Evolutionary conservation across 2,329 filamentous ascomycete genomes (phyloP), one percentile per base, ranked within the genome.

Genomic region (Dactylellina drechsleri): DNA sequence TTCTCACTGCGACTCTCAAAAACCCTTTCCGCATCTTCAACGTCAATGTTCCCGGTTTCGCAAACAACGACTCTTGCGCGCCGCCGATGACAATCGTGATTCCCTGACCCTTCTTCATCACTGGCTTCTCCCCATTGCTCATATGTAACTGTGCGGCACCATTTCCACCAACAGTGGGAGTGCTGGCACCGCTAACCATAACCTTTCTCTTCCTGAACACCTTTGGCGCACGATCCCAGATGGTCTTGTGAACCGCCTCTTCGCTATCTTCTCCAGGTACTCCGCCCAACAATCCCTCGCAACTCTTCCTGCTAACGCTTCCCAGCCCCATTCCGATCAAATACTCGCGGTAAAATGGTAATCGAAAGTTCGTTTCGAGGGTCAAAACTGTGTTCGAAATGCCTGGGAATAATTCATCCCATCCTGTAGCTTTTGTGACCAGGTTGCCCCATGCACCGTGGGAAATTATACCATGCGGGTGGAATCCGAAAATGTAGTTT

Each of bases 401-500:
- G 73, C 93, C 94, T 0, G 95, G 95, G 79, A 97, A 99, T 76
- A 96, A 88, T 66, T 91, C 88, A 0, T 88, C 86, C 82, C 97
- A 98, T 0, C 92, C 92, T 8, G 71, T 76, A 2, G 71, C 52
- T 45, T 76, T 76, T 26, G 71, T 76, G 41, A 76, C 71, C 6
- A 76, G 36, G 26, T 68, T 76, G 1, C 71, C 71, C 71, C 71
- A 76, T 8, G 71, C 71, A 47, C 71, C 71, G 41, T 76, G 71
- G 49, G 58, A 65, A 80, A 99, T 97, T 82, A 99, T 98, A 23
- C 95, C 94, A 81, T 99, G 95, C 0, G 95, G 95, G 80, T 98
- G 95, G 82, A 98, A 98, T 52, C 94, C 94, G 79, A 99, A 93
- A 77, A 99, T 93, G 83, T 98, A 99, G 82, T 96, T 97, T 77